Conservation (phyloP, 2,329 filamentous ascomycete species). For the Stemphylium lycopersici region DNA sequence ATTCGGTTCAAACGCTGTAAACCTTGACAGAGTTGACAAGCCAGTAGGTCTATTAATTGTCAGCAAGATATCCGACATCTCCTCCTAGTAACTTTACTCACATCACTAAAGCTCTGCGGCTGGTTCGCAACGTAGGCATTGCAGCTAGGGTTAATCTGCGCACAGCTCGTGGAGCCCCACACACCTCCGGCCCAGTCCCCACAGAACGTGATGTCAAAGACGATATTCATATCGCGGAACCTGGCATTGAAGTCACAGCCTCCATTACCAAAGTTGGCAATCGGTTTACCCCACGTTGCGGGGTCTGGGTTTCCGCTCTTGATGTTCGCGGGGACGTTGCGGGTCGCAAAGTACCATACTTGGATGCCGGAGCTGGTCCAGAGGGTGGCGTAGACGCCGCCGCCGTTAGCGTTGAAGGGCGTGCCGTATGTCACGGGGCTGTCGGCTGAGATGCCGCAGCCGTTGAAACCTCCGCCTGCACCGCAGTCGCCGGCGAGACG, state of each 20-base stretch:
- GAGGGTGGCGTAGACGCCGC: conserved; percentile 52
- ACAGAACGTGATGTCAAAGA: conserved; percentile 61
- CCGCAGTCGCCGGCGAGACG: conserved; percentile 45
- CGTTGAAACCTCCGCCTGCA: conserved; percentile 41
- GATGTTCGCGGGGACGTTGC: conserved; percentile 52
- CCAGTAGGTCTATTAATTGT: conserved; percentile 43
- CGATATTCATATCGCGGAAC: conserved; percentile 47
- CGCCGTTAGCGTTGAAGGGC: conserved; percentile 50
- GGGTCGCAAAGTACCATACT: conserved; percentile 55
- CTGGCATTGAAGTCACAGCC: conserved; percentile 46
- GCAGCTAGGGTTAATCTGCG: conserved; percentile 41
- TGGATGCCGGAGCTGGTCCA: conserved; percentile 52
- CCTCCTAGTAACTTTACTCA: conserved; percentile 18
- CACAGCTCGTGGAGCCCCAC: conserved; percentile 45
- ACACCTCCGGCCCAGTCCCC: conserved; percentile 61
- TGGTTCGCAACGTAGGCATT: conserved; percentile 48
- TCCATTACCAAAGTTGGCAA: conserved; percentile 40
- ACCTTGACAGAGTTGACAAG: conserved; percentile 49
- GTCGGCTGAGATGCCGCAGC: conserved; percentile 40
- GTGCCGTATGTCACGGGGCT: conserved; percentile 44
- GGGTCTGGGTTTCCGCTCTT: conserved; percentile 50
- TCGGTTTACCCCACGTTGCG: conserved; percentile 50
- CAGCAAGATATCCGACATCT: background rate
- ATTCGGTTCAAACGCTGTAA: conserved; percentile 35
- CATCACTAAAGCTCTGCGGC: conserved; percentile 46